Evolutionary conservation across 257 asterid genomes (phyloP).

Genomic region (Thymus mandschuricus): DNA sequence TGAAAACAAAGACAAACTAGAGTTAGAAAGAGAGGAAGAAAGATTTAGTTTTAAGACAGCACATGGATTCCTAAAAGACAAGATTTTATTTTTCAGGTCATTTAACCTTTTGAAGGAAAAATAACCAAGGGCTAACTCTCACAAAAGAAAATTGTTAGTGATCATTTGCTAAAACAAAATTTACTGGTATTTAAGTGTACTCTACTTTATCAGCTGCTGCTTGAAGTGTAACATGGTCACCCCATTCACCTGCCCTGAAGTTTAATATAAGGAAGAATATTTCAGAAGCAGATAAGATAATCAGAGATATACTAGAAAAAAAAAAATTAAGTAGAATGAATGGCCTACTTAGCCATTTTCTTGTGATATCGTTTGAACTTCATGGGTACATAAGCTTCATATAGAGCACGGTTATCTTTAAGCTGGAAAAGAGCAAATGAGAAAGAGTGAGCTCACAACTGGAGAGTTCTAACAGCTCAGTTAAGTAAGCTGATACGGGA

Average conservation of each 20-base stretch:
- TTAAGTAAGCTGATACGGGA: slow-evolving; percentile 18
- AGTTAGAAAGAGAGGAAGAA: not conserved
- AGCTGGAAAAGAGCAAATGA: slow-evolving; percentile 48
- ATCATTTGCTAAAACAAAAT: slow-evolving; percentile 13
- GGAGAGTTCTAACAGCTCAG: slow-evolving; percentile 13
- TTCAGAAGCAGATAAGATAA: slow-evolving; percentile 27
- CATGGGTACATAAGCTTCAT: slow-evolving; percentile 75
- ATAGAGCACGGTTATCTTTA: slow-evolving; percentile 47
- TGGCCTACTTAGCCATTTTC: slow-evolving; percentile 70
- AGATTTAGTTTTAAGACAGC: not conserved
- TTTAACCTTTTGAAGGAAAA: slow-evolving; percentile 2
- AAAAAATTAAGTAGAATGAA: slow-evolving; percentile 25
- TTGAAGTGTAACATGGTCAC: slow-evolving; percentile 73
- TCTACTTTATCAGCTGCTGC: slow-evolving; percentile 77
- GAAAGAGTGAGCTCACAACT: slow-evolving; percentile 28
- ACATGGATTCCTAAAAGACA: too few relatives aligned
- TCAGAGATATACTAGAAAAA: slow-evolving; percentile 16
- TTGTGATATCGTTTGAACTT: slow-evolving; percentile 64
- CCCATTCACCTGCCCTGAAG: slow-evolving; percentile 71
- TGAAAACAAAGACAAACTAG: not conserved
- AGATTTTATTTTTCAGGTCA: not conserved
- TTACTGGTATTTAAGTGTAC: slow-evolving; percentile 27
- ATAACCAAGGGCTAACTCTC: slow-evolving; percentile 10
- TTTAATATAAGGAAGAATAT: slow-evolving; percentile 23
- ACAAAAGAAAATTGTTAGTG: slow-evolving; percentile 4